Percentiles rank a stretch among this genome's conserved stretches.
phyloP scores from a whole-genome alignment of 169 alveolate genomes.

The Besnoitia besnoiti region DNA sequence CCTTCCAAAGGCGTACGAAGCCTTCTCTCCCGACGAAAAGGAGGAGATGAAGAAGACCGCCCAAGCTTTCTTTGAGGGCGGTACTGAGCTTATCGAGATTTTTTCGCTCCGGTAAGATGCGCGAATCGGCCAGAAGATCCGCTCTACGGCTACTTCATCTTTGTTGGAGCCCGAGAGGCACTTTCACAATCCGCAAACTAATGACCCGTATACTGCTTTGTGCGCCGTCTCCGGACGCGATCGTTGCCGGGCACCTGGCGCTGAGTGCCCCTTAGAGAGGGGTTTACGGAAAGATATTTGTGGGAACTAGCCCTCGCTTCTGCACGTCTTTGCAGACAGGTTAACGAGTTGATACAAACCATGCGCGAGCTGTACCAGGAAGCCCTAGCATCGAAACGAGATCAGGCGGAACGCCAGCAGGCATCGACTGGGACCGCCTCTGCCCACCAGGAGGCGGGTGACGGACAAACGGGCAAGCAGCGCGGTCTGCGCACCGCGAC shows the following conservation, averaged over 20 bases:
- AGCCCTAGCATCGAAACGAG: constrained; percentile 24
- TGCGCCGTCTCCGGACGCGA: too few species aligned
- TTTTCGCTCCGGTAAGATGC: constrained; percentile 78
- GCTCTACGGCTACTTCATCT: too few species aligned
- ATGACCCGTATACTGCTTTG: too few species aligned
- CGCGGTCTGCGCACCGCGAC: neutral
- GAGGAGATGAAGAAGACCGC: constrained; percentile 79
- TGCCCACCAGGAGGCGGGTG: neutral
- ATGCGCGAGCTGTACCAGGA: constrained; percentile 53
- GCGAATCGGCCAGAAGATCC: too few species aligned
- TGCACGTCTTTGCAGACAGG: constrained; percentile 27
- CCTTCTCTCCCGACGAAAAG: constrained; percentile 87
- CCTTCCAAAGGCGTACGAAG: constrained; percentile 79
- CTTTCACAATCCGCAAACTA: too few species aligned
- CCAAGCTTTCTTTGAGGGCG: constrained; percentile 81
- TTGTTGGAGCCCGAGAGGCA: too few species aligned
- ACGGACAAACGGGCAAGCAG: neutral
- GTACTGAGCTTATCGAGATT: constrained; percentile 84
- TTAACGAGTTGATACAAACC: constrained; percentile 44
- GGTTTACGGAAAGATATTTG: too few species aligned
- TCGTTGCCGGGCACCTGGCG: too few species aligned
- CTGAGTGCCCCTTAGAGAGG: too few species aligned
- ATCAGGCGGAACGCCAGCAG: neutral
- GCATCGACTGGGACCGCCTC: neutral
- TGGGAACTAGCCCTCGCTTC: too few species aligned